Percentiles rank a stretch among this genome's conserved stretches.
These are phyloP conservation scores for Saturnispora ahearnii DNA, from an alignment of 805 yeast genomes.

Conservation along the genomic window DNA sequence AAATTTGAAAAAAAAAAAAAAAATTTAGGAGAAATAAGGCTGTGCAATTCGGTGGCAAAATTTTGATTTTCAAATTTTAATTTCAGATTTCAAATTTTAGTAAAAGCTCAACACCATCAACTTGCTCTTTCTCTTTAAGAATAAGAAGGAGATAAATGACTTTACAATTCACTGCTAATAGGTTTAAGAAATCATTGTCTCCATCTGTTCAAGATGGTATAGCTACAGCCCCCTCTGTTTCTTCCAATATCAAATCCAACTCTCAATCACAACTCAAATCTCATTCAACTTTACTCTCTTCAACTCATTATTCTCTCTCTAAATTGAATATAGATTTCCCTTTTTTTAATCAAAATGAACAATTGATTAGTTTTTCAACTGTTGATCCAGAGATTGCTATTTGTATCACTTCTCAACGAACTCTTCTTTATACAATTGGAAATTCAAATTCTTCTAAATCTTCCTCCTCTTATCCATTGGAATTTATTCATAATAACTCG, in stretches of 20 bases:
- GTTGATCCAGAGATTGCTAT: slow-evolving; percentile 24
- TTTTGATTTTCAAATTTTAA: neutral
- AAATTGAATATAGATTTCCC: slow-evolving; percentile 36
- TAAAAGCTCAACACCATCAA: neutral
- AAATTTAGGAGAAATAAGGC: neutral
- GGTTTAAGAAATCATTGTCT: slow-evolving; percentile 2
- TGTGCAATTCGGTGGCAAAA: neutral
- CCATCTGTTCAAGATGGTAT: neutral
- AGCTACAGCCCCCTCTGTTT: neutral
- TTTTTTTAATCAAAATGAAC: slow-evolving; percentile 26
- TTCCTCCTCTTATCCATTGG: slow-evolving; percentile 44
- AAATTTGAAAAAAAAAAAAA: neutral
- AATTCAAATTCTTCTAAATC: slow-evolving; percentile 38
- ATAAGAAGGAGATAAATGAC: neutral
- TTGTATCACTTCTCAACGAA: slow-evolving; percentile 36
- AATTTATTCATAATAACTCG: slow-evolving; percentile 35
- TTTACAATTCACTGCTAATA: slow-evolving; percentile 4
- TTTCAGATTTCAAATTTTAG: neutral
- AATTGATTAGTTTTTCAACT: slow-evolving; percentile 11
- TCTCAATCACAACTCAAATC: neutral
- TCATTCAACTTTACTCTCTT: neutral
- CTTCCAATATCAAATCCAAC: neutral
- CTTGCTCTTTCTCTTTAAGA: neutral
- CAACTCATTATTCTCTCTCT: neutral
- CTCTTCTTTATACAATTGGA: slow-evolving; percentile 61